Percentiles rank a stretch among this genome's conserved stretches.
These are phyloP conservation scores for Pyracantha coccinea DNA, from an alignment of 331 rosid species.

Conservation along the genomic window DNA sequence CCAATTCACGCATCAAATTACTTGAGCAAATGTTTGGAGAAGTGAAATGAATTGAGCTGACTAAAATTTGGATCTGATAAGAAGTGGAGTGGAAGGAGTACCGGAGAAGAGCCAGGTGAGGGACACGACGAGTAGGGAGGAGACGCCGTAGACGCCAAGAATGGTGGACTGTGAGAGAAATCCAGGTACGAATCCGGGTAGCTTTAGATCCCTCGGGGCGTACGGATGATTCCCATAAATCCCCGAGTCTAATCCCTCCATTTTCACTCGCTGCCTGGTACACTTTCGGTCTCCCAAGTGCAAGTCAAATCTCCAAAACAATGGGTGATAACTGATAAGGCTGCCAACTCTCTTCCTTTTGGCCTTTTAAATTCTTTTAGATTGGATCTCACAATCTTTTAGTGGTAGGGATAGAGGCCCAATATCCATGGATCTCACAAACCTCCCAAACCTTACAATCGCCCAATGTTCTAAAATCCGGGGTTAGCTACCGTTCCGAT, in stretches of 20 bases:
- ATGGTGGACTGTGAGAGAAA: slow-evolving; percentile 49
- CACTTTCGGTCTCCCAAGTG: not conserved
- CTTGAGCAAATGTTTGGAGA: not conserved
- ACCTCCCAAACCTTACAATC: too few species aligned
- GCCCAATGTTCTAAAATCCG: too few species aligned
- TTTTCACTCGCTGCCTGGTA: not conserved
- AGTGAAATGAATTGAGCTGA: not conserved
- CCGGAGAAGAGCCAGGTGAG: slow-evolving; percentile 60
- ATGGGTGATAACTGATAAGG: too few species aligned
- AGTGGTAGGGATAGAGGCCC: not conserved
- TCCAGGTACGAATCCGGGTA: slow-evolving; percentile 53
- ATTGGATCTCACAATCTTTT: not conserved
- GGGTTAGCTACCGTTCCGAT: too few species aligned
- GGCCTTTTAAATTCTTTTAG: not conserved
- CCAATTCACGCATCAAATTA: not conserved
- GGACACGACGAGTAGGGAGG: slow-evolving; percentile 38
- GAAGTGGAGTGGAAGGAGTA: slow-evolving; percentile 1
- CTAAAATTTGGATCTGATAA: not conserved
- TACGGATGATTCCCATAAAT: slow-evolving; percentile 47
- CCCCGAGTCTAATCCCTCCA: slow-evolving; percentile 34
- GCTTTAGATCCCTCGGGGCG: slow-evolving; percentile 45
- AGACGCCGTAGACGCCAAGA: slow-evolving; percentile 31
- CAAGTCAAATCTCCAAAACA: too few species aligned
- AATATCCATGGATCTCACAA: too few species aligned
- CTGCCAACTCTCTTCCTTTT: too few species aligned